phyloP scores from a whole-genome alignment of 345 rosid genomes.

The Hibiscus mutabilis region DNA sequence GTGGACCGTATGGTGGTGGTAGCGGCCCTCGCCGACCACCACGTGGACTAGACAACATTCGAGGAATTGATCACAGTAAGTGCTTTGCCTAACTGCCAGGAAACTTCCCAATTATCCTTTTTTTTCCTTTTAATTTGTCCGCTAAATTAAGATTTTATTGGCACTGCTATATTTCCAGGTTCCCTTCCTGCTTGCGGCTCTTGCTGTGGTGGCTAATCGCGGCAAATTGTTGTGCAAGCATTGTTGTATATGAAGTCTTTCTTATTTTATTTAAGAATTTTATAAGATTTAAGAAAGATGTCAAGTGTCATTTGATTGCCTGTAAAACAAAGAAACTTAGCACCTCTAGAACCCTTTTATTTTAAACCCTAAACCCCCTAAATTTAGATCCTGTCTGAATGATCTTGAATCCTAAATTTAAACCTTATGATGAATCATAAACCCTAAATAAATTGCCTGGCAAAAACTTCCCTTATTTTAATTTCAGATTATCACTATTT shows the following conservation, averaged over 20 bases:
- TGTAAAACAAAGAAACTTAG: no score
- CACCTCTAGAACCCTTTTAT: no score
- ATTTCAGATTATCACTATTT: no score
- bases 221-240: background rate
- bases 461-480: no score
- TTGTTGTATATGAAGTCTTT: background rate
- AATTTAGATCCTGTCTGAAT: no score
- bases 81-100: background rate
- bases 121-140: conserved; percentile 30
- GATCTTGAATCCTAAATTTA: no score
- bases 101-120: no score
- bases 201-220: conserved; percentile 50
- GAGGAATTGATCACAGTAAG: conserved; percentile 68
- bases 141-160: conserved; percentile 18
- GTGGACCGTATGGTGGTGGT: conserved; percentile 52
- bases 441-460: no score
- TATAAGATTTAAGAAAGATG: background rate
- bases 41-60: conserved; percentile 71
- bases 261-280: background rate
- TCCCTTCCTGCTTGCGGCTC: conserved; percentile 72
- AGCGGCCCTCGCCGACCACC: conserved; percentile 71
- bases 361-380: no score
- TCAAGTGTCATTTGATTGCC: no score
- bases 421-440: no score
- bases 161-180: conserved; percentile 40